Percentiles rank a stretch among this genome's conserved stretches.
These are phyloP conservation scores for Phytophthora tentaculata DNA, from an alignment of 352 stramenopile species.

Conservation along the genomic window DNA sequence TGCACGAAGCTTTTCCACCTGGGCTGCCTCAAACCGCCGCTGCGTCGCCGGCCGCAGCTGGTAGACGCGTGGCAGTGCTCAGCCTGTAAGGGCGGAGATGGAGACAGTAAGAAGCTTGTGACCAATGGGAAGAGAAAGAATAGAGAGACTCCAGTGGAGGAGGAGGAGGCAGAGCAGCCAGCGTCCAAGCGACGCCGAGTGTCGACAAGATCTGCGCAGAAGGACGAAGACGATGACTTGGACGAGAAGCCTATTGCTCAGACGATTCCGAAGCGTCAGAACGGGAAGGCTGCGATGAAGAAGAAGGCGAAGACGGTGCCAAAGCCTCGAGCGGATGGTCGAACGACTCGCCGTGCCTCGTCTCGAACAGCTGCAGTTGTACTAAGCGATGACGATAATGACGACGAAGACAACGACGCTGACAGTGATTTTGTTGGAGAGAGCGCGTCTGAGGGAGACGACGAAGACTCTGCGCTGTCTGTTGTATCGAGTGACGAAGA, in stretches of 20 bases:
- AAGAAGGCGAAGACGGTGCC: slow-evolving; percentile 28
- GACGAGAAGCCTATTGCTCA: slow-evolving; percentile 14
- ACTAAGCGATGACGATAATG: slow-evolving; percentile 22
- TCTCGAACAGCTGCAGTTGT: slow-evolving; percentile 3
- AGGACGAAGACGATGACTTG: slow-evolving; percentile 11
- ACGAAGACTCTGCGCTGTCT: slow-evolving; percentile 21
- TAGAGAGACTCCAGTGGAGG: slow-evolving; percentile 1
- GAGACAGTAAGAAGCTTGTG: background rate
- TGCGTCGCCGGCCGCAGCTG: slow-evolving; percentile 51
- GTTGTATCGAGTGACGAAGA: slow-evolving; percentile 15
- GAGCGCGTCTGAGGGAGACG: slow-evolving; percentile 40
- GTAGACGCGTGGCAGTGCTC: slow-evolving; percentile 52
- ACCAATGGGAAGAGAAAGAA: slow-evolving; percentile 21
- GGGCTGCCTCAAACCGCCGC: slow-evolving; percentile 55
- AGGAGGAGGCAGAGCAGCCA: slow-evolving; percentile 7
- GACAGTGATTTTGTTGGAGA: slow-evolving; percentile 64
- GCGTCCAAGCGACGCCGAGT: slow-evolving; percentile 24
- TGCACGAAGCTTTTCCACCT: slow-evolving; percentile 62
- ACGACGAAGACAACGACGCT: slow-evolving; percentile 43
- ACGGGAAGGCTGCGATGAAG: slow-evolving; percentile 38
- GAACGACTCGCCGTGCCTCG: slow-evolving; percentile 11
- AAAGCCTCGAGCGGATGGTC: slow-evolving; percentile 12
- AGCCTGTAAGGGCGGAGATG: slow-evolving; percentile 24
- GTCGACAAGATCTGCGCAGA: background rate
- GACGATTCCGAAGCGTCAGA: slow-evolving; percentile 16